Evolutionary conservation across 176 grass and related monocot genomes (phyloP).

Genomic region (Lolium rigidum): DNA sequence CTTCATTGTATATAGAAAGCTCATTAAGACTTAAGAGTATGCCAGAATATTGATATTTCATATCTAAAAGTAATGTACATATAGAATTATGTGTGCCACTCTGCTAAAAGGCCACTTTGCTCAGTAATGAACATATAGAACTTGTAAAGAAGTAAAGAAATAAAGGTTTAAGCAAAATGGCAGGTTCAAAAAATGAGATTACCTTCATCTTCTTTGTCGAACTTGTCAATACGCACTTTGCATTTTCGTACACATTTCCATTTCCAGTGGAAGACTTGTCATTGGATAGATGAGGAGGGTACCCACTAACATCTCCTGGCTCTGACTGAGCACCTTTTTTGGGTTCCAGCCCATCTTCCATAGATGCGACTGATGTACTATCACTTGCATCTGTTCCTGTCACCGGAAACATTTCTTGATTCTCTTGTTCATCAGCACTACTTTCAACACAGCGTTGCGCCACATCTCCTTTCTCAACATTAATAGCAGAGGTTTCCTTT

Average conservation of each 20-base stretch:
- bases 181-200: neutral
- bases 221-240: conserved; percentile 35
- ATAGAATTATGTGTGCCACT: neutral
- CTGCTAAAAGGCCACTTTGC: neutral
- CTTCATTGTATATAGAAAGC: neutral
- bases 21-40: neutral
- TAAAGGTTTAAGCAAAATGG: neutral
- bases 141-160: neutral
- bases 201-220: conserved; percentile 52
- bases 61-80: neutral
- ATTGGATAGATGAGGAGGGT: conserved; percentile 38
- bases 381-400: conserved; percentile 47
- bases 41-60: neutral
- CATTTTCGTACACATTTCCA: conserved; percentile 42
- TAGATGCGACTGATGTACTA: conserved; percentile 37
- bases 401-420: conserved; percentile 24
- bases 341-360: conserved; percentile 40
- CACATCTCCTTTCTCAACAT: neutral
- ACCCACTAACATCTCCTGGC: conserved; percentile 34
- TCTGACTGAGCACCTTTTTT: conserved; percentile 43
- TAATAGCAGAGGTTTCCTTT: conserved; percentile 9
- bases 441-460: conserved; percentile 30
- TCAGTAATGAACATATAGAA: neutral
- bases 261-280: conserved; percentile 41
- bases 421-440: conserved; percentile 38